Evolutionary conservation across 2,329 filamentous ascomycete species (phyloP).

Genomic region (Fusarium vanettenii): DNA sequence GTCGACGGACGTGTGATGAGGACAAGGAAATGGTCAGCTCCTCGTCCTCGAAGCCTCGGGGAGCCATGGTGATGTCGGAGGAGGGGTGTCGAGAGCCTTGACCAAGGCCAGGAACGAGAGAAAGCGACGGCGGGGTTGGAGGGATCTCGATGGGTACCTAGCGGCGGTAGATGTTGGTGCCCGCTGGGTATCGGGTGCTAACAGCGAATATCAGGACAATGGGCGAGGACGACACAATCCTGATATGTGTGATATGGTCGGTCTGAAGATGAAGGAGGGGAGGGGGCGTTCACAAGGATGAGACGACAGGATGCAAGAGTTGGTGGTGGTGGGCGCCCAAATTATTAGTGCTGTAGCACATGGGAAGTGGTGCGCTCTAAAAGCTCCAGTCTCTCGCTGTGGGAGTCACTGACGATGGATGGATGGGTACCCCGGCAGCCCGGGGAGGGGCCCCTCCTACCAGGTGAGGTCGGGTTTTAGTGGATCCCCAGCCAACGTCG

Average conservation of each 20-base stretch:
- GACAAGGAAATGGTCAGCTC: constrained; percentile 83
- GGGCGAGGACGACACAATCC: neutral
- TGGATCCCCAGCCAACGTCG: neutral
- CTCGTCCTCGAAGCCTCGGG: constrained; percentile 78
- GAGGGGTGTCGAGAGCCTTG: constrained; percentile 16
- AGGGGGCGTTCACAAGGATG: constrained; percentile 17
- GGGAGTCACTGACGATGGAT: neutral
- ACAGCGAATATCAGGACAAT: neutral
- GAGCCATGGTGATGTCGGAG: constrained; percentile 56
- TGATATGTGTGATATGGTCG: neutral
- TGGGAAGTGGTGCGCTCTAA: constrained; percentile 1
- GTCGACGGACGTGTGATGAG: constrained; percentile 71
- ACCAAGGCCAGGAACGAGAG: constrained; percentile 32
- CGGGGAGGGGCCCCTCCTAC: neutral
- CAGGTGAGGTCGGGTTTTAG: neutral
- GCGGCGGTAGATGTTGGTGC: constrained; percentile 7
- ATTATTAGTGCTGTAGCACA: constrained; percentile 2
- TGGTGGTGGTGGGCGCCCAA: neutral
- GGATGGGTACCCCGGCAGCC: neutral
- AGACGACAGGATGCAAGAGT: constrained; percentile 8
- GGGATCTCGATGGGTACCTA: constrained; percentile 5
- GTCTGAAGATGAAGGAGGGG: neutral
- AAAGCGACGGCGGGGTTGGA: constrained; percentile 19
- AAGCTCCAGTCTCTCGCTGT: neutral
- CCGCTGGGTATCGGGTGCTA: neutral